Base-by-base conservation (phyloP, 2,329 filamentous ascomycete genomes). In the Colletotrichum acutatum region DNA sequence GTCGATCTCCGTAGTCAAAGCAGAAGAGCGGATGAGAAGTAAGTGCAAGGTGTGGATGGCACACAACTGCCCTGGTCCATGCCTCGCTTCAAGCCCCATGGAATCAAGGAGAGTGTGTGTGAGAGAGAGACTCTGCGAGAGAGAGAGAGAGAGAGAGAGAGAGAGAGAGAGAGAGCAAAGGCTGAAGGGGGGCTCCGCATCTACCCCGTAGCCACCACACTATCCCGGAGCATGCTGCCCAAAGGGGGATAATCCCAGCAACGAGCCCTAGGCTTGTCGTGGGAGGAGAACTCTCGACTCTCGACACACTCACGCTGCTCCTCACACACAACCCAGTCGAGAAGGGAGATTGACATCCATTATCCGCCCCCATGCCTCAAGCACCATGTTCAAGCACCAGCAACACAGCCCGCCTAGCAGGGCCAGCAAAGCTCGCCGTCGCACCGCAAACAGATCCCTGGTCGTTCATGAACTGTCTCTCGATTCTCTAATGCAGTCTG, bases 1-100 rank as follows among this genome's bases (percentile, higher is more conserved):
- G 70, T 56, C 70, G 70, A 72, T 70, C 70, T 46, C 46, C n/a
- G 42, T 32, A 54, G 32, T 26, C 61, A 49, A 3, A 64, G 61
- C 46, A 60, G 19, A 54, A 37, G 37, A 72, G 30, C 26, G 53
- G 34, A 66, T 26, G 52, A 68, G 28, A n/a, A 24, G 26, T 28
- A 26, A 24, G 22, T 28, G 34, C 14, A 9, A 24, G 26, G 11
- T 28, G 58, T 52, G 34, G 34, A 37, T 53, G 12, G 60, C 12
- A 26, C 11, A 42, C 49, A 42, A n/a, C 22, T 37, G 37, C 70
- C 66, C 70, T 60, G 24, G 66, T n/a, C 42, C 70, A 34, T 72
- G 70, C 42, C 60, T 22, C 49, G 60, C 66, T 64, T 54, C 53
- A 60, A 69, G 66, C 34, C 34, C 16, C 34, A 42, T 42, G 34